Evolutionary conservation across 768 basidiomycete species (phyloP), one percentile per base, ranked within the genome.

Genomic region (Artomyces pyxidatus): DNA sequence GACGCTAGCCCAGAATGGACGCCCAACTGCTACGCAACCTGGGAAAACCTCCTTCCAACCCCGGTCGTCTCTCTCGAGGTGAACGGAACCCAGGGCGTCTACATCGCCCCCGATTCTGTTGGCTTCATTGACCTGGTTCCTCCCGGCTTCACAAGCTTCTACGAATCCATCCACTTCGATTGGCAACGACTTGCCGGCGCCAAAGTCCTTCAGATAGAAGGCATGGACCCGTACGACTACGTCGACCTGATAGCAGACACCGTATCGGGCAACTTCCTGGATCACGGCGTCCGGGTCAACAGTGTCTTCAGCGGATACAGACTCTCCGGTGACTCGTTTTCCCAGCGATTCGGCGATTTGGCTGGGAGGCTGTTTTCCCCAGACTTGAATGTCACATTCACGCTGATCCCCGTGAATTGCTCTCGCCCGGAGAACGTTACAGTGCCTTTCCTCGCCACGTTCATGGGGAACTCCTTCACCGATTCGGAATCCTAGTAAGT

Each of bases 101-200:
- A 48, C 37, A 51, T 57, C 25, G 56, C 54, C 4, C 46, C 47
- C 16, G 53, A 57, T 32, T 21, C 21, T 12, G 32, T 30, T n/a
- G 53, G 25, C 7, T 55, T 57, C 27, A 11, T 55, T 9, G 21
- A 47, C 30, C 22, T 44, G 37, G 10, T 49, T 11, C 47, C 50
- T 21, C 2, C 16, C 4, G 48, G 37, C 27, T 57, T 57, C 40
- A 8, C 40, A 14, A 22, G 19, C 23, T 55, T 43, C 48, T 52
- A 51, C 27, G 17, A 37, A 14, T 46, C 44, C 30, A 48, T 49
- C 11, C n/a, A 22, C 17, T 32, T 58, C 42, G 39, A 46, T 66
- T 82, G 75, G 75, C 61, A 72, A 56, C 72, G 78, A 3, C 74
- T 83, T 26, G 80, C 79, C 23, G 81, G 81, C 10, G 81, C 81